Evolutionary conservation across 2,329 filamentous ascomycete species (phyloP), one percentile per base, ranked within the genome.

Genomic region (Lachnellula hyalina): DNA sequence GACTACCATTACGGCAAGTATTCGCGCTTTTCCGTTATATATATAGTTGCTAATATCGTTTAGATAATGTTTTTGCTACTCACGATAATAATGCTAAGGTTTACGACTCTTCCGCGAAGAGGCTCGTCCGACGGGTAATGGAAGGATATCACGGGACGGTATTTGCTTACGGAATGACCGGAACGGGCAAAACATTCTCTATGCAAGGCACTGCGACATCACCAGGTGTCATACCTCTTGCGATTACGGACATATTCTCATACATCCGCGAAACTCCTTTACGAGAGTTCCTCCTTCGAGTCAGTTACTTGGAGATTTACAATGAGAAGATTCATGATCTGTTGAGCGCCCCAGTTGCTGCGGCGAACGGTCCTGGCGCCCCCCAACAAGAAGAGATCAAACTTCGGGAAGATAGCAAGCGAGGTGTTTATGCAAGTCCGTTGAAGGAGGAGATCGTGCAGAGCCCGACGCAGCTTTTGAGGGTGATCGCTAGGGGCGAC

Each of bases 361-460:
- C 70, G 12, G 75, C 73, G 5, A 68, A 77, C 17, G 84, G 81
- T 19, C 75, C 76, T 17, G 76, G 73, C 12, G 75, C 70, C 9
- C 74, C 77, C 38, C 78, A 80, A 57, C 88, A 92, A 61, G 94
- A 99, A 64, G 94, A 99, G 69, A 99, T 99, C 73, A 97, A 99
- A 72, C 76, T 99, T 53, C 87, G 94, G 19, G 94, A 99, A 73
- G 94, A 99, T 71, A 91, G 87, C 75, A 97, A 96, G 74, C 82
- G 94, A 58, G 94, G 94, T 34, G 93, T 99, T 15, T 99, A 97
- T 75, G 94, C 94, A 21, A 96, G 88, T 17, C 94, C 94, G 1
- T 74, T 99, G 57, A 97, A 96, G 71, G 94, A 99, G 72, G 94
- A 99, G 70, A 99, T 99, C 64, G 94, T 99, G 32, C 94, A 99